phyloP scores from a whole-genome alignment of 257 asterid species.

The Salvia splendens region DNA sequence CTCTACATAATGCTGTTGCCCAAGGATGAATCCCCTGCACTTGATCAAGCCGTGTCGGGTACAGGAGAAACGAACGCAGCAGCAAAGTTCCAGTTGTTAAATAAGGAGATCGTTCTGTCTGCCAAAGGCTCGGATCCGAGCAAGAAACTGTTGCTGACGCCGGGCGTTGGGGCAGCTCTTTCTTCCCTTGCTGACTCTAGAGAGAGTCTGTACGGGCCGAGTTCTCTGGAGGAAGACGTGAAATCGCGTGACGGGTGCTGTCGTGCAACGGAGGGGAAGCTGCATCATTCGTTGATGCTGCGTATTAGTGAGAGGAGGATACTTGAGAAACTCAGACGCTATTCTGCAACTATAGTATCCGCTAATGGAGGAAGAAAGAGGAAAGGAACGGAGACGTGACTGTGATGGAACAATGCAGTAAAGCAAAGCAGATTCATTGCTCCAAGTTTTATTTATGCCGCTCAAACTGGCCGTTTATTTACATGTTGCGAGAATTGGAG shows the following conservation, averaged over 20 bases:
- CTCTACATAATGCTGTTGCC: constrained; percentile 68
- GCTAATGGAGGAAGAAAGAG: constrained; percentile 30
- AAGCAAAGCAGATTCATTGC: neutral
- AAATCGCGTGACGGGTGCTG: constrained; percentile 44
- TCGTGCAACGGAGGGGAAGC: constrained; percentile 43
- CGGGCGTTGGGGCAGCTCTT: constrained; percentile 59
- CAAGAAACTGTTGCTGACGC: constrained; percentile 52
- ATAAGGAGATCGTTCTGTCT: constrained; percentile 34
- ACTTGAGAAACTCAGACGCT: constrained; percentile 62
- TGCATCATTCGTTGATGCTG: constrained; percentile 62
- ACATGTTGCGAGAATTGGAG: too few relatives aligned
- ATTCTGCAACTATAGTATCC: constrained; percentile 39
- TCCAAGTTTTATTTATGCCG: too few relatives aligned
- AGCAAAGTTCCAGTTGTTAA: constrained; percentile 26
- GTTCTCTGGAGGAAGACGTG: constrained; percentile 58
- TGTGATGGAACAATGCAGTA: neutral
- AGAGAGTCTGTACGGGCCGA: constrained; percentile 63
- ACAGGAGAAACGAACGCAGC: constrained; percentile 28
- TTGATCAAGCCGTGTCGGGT: constrained; percentile 48
- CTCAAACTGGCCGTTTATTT: too few relatives aligned
- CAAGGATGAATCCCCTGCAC: constrained; percentile 50
- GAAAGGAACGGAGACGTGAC: constrained; percentile 28
- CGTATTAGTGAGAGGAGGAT: constrained; percentile 87
- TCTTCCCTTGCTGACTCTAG: constrained; percentile 70
- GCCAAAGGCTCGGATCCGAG: constrained; percentile 37